Base-by-base conservation (phyloP, 140 eudicot species). In the Oenanthe javanica region DNA sequence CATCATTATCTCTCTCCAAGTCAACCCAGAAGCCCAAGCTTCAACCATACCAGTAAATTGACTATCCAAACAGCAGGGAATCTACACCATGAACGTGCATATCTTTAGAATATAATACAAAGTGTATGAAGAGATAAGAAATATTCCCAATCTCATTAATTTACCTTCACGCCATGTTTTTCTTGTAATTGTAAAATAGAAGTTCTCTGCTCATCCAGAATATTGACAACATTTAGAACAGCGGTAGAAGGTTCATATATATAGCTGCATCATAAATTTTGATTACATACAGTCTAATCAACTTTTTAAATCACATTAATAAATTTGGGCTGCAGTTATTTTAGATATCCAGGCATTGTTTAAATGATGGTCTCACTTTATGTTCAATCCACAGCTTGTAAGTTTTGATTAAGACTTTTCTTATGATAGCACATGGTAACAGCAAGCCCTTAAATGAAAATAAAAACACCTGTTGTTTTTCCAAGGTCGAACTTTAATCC, bases 1-100 rank as follows among this genome's bases (percentile, higher is more conserved):
- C 99, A 95, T 95, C 99, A 90, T 95, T 19, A 95, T 88, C 86
- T 95, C 99, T 86, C 90, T 86, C 99, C 99, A 95, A 21, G 99
- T 92, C 77, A 95, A 84, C 76, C 99, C 99, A 84, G 99, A 95
- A 59, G 99, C 99, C 99, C 99, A 95, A 42, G 97, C 99, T 87
- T 95, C 99, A 59, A 95, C 97, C 97, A 95, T 92, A 25, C 99
- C 99, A 82, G 87, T 83, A 85, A 95, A 95, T 84, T 95, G 99
- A 87, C 91, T 88, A 92, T 95, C 99, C 91, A 95, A 86, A 88
- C 96, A 95, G 90, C 99, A 95, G 77, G 99, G 76, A 82, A 92
- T 90, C 97, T 95, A 86, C 66, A 87, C 77, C 77, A 83, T 57
- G 77, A 75, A 82, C 72, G 82, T 61, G 78, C 54, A 38, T 18